Evolutionary conservation across 1,284 basidiomycete species (phyloP).

Genomic region (Leccinum griseonigrum): DNA sequence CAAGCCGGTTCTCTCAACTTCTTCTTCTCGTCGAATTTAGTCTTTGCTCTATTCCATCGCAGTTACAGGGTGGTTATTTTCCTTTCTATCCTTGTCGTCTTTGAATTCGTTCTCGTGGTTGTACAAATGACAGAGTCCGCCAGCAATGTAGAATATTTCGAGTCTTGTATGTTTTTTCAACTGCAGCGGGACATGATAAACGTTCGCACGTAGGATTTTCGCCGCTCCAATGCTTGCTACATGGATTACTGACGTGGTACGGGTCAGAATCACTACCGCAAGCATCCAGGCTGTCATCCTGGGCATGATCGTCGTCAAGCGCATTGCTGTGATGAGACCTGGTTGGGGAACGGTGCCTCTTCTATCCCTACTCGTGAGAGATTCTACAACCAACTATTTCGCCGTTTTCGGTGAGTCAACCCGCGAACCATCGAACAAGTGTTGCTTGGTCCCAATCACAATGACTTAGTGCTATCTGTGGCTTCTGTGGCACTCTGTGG

Average conservation of each 20-base stretch:
- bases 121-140: background rate
- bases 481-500: background rate
- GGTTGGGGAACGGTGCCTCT: constrained; percentile 17
- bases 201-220: background rate
- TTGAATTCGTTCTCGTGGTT: constrained; percentile 1
- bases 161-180: constrained; percentile 14
- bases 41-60: constrained; percentile 27
- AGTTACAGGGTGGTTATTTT: constrained; percentile 13
- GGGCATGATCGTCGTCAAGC: constrained; percentile 13
- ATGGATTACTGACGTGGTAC: background rate
- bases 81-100: constrained; percentile 12
- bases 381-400: constrained; percentile 13
- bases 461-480: constrained; percentile 8
- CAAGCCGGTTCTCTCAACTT: background rate
- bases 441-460: background rate
- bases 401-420: constrained; percentile 15
- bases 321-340: background rate
- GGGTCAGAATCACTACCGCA: constrained; percentile 4
- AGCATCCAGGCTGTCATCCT: constrained; percentile 9
- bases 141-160: constrained; percentile 1
- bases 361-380: constrained; percentile 19
- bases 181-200: background rate
- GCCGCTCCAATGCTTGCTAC: background rate
- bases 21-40: constrained; percentile 5
- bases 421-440: background rate